Evolutionary conservation across 129 eudicot species (phyloP), one percentile per base, ranked within the genome.

Genomic region (Sambucus nigra): DNA sequence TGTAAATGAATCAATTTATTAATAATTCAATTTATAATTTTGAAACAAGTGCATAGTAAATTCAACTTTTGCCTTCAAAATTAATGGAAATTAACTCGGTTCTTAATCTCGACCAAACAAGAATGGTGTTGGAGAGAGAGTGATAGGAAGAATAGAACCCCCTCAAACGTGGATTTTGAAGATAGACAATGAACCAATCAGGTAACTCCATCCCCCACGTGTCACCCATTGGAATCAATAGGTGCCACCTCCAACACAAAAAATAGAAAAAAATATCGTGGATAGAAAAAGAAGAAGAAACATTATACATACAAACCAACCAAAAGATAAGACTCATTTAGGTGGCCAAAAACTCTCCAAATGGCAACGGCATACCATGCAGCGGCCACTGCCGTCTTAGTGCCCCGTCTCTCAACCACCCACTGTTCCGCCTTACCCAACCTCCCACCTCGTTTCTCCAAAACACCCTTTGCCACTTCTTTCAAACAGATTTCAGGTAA

Each of bases 131-230:
- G n/a, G n/a, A n/a, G n/a, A n/a, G n/a, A n/a, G n/a, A n/a, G n/a
- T n/a, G n/a, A n/a, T n/a, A n/a, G n/a, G n/a, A n/a, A n/a, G n/a
- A n/a, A n/a, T n/a, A n/a, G n/a, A n/a, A n/a, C n/a, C 4, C 77
- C 53, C 48, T 59, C 59, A 56, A 68, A 71, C 64, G 70, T 72
- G 73, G 93, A 83, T 79, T 55, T 47, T 67, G 59, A 70, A 68
- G 94, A 84, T 84, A 84, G 61, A 54, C 47, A 70, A 49, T 38
- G 20, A 31, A 60, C 82, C 88, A 80, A 80, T 84, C 60, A 71
- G 12, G 19, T 47, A 17, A 15, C 60, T 33, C 0, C 7, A 12
- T 23, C 15, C 0, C 65, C 84, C 88, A 80, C 94, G 85, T 74
- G 85, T 70, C 82, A 61, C 38, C 21, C 25, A 27, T 23, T 24